Evolutionary conservation across 495 filamentous ascomycete species (phyloP).

Genomic region (Thermothielavioides terrestris): DNA sequence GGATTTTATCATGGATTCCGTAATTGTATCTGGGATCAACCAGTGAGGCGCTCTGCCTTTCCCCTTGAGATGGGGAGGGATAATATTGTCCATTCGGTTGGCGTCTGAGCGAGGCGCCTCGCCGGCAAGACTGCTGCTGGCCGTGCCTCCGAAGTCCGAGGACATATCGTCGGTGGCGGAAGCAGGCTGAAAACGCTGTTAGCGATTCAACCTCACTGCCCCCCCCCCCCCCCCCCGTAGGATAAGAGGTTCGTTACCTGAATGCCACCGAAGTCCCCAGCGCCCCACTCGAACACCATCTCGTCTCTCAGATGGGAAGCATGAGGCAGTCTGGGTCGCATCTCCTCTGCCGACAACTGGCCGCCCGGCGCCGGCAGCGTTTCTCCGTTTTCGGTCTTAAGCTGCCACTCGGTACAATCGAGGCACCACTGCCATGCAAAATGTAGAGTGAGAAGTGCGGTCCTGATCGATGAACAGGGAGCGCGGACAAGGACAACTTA

Average conservation of each 20-base stretch:
- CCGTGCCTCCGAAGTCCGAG: not conserved
- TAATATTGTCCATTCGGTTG: not conserved
- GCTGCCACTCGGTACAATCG: constrained; percentile 42
- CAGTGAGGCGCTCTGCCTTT: not conserved
- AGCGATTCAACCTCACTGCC: too few relatives aligned
- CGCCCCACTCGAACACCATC: not conserved
- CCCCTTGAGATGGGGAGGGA: not conserved
- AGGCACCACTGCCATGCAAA: constrained; percentile 52
- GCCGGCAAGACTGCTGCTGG: not conserved
- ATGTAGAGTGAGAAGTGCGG: not conserved
- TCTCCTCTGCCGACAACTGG: constrained; percentile 4
- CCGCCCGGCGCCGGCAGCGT: constrained; percentile 8
- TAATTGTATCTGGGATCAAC: not conserved
- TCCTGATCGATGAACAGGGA: not conserved
- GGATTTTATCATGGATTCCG: not conserved
- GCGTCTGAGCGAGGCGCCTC: not conserved
- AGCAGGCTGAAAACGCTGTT: too few relatives aligned
- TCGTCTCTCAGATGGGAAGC: not conserved
- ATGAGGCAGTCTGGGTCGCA: not conserved
- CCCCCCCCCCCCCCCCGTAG: too few relatives aligned
- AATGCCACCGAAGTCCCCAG: too few relatives aligned
- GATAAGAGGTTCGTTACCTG: not conserved
- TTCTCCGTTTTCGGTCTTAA: constrained; percentile 11
- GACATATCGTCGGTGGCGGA: too few relatives aligned
- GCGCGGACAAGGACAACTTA: constrained; percentile 33